Percentiles rank a stretch among this genome's conserved stretches.
These are phyloP conservation scores for Botrytis squamosa DNA, from an alignment of 2,329 filamentous ascomycete genomes.

Conservation along the genomic window DNA sequence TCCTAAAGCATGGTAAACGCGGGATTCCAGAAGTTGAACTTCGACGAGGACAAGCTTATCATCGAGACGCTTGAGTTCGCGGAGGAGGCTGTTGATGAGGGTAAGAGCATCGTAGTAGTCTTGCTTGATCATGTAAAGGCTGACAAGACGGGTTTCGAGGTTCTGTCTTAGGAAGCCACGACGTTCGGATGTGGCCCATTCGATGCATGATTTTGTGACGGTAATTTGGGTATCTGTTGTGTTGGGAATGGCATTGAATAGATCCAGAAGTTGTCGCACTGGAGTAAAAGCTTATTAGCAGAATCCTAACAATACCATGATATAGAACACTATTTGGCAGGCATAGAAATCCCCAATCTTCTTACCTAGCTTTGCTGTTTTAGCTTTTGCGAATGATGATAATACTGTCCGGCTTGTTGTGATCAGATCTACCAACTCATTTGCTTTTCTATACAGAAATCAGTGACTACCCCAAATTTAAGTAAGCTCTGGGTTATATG, in stretches of 20 bases:
- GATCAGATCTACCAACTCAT: conserved; percentile 86
- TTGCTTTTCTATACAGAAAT: conserved; percentile 59
- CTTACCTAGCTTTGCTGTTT: conserved; percentile 95
- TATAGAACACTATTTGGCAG: background rate
- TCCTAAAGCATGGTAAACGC: conserved; percentile 94
- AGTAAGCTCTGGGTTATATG: background rate
- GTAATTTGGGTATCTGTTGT: conserved; percentile 90
- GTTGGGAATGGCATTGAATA: conserved; percentile 91
- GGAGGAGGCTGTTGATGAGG: conserved; percentile 92
- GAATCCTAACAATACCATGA: background rate
- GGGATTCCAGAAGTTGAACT: conserved; percentile 94
- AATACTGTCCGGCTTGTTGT: conserved; percentile 87
- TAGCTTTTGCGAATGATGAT: conserved; percentile 96
- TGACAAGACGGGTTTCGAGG: conserved; percentile 91
- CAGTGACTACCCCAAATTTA: conserved; percentile 30
- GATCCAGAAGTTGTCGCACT: conserved; percentile 96
- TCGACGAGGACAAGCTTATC: conserved; percentile 98
- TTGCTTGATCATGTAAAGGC: conserved; percentile 94
- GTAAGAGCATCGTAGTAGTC: conserved; percentile 96
- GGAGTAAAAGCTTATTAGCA: conserved; percentile 19
- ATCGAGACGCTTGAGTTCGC: conserved; percentile 95
- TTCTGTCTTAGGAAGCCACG: conserved; percentile 97
- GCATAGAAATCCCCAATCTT: background rate
- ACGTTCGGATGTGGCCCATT: conserved; percentile 94
- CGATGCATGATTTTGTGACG: conserved; percentile 98